These are phyloP conservation scores for Termitomyces sp. DNA, from an alignment of 768 basidiomycete species.

Conservation along the genomic window DNA sequence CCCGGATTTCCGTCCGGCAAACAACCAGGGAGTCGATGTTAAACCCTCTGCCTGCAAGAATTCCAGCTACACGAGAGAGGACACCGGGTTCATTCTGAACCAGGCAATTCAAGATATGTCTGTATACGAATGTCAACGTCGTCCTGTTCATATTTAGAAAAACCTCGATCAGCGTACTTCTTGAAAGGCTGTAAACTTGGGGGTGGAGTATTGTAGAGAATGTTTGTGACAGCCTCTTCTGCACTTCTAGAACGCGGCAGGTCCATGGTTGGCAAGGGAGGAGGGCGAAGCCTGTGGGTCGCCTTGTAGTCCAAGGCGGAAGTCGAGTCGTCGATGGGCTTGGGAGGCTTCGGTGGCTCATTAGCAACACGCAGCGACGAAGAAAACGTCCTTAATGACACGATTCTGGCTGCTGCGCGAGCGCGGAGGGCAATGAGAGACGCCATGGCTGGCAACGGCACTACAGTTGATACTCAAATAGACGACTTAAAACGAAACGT, in stretches of 20 bases:
- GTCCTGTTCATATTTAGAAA: not conserved
- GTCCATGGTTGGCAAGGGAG: constrained; percentile 82
- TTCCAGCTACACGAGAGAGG: constrained; percentile 96
- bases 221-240: constrained; percentile 96
- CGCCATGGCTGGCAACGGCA: constrained; percentile 17
- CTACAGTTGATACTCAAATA: not conserved
- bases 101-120: constrained; percentile 94
- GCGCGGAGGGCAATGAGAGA: constrained; percentile 25
- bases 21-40: constrained; percentile 99
- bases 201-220: constrained; percentile 93
- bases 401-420: constrained; percentile 21
- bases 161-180: constrained; percentile 47
- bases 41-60: constrained; percentile 94
- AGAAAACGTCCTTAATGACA: constrained; percentile 31
- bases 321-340: constrained; percentile 86
- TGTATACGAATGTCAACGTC: constrained; percentile 24
- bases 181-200: constrained; percentile 90
- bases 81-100: constrained; percentile 99
- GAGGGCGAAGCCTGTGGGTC: constrained; percentile 63
- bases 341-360: constrained; percentile 63
- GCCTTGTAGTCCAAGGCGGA: constrained; percentile 92
- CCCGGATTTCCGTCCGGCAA: constrained; percentile 94
- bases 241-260: constrained; percentile 80
- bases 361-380: constrained; percentile 26
- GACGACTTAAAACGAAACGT: not conserved